Evolutionary conservation across 768 basidiomycete species (phyloP).

Genomic region (Pholiota microspora): DNA sequence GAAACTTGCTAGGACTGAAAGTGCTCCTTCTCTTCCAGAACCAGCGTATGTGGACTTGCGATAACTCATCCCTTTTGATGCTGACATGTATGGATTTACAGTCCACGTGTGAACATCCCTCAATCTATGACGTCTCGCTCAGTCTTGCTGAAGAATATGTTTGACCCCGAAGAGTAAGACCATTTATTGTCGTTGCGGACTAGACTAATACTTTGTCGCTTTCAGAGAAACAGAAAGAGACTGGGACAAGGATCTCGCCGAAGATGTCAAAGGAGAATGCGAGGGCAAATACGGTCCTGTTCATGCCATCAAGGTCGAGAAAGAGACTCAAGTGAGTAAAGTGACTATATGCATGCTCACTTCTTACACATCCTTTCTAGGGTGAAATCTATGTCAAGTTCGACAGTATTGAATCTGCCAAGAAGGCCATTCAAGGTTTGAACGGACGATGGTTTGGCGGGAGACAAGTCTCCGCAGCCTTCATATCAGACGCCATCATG

Average conservation of each 20-base stretch:
- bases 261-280: conserved; percentile 95
- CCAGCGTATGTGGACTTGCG: conserved; percentile 48
- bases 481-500: conserved; percentile 94
- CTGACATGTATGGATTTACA: conserved; percentile 25
- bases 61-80: conserved; percentile 14
- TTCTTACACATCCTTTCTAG: conserved; percentile 37
- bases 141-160: conserved; percentile 93
- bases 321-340: conserved; percentile 76
- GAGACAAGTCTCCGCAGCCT: conserved; percentile 80
- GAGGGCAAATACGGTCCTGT: conserved; percentile 89
- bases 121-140: conserved; percentile 87
- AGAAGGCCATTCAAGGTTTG: conserved; percentile 82
- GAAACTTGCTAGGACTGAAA: conserved; percentile 96
- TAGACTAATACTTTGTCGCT: conserved; percentile 4
- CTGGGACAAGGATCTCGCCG: conserved; percentile 95
- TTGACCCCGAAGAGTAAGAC: conserved; percentile 91
- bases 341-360: neutral
- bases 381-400: conserved; percentile 99
- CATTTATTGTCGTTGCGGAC: neutral
- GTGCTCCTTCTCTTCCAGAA: conserved; percentile 52
- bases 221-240: conserved; percentile 89
- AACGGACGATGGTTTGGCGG: conserved; percentile 98
- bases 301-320: conserved; percentile 87
- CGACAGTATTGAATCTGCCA: conserved; percentile 71
- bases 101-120: conserved; percentile 76